phyloP scores from a whole-genome alignment of 1,139 yeast genomes.

The Geotrichum bryndzae region DNA sequence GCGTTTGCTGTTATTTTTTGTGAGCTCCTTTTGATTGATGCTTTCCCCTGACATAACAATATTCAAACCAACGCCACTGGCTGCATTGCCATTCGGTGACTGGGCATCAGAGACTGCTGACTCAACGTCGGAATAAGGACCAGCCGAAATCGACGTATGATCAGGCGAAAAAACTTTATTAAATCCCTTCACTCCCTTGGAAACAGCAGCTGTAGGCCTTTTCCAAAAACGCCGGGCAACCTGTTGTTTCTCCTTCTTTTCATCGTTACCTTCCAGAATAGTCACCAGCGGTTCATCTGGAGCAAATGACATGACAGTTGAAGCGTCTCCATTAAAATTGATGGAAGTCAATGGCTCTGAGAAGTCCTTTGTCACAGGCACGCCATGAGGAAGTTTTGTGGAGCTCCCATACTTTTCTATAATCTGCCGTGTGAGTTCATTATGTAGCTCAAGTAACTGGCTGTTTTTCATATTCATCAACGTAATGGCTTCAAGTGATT shows the following conservation, averaged over 20 bases:
- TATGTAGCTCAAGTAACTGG: conserved; percentile 2
- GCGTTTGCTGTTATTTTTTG: not conserved
- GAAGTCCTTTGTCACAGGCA: not conserved
- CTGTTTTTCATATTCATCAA: not conserved
- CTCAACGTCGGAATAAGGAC: conserved; percentile 6
- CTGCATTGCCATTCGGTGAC: not conserved
- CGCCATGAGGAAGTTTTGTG: not conserved
- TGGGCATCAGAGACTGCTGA: not conserved
- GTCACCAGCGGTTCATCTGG: conserved; percentile 3
- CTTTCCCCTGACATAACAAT: not conserved
- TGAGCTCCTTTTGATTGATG: not conserved
- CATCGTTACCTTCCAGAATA: conserved; percentile 17
- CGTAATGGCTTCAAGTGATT: not conserved
- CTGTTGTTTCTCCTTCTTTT: conserved; percentile 22
- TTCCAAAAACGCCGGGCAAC: conserved; percentile 34
- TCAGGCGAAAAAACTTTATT: conserved; percentile 34
- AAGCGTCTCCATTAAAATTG: conserved; percentile 26
- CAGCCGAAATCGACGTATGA: not conserved
- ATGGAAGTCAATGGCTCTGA: conserved; percentile 24
- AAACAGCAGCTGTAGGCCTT: conserved; percentile 28
- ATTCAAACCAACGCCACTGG: not conserved
- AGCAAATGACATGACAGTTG: not conserved
- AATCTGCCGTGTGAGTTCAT: not conserved
- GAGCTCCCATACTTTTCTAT: not conserved
- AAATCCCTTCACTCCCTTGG: conserved; percentile 30